Percentiles rank a stretch among this genome's conserved stretches.
Conservation (phyloP, 1,139 yeast species). For the Saccharomycopsis crataegensis region DNA sequence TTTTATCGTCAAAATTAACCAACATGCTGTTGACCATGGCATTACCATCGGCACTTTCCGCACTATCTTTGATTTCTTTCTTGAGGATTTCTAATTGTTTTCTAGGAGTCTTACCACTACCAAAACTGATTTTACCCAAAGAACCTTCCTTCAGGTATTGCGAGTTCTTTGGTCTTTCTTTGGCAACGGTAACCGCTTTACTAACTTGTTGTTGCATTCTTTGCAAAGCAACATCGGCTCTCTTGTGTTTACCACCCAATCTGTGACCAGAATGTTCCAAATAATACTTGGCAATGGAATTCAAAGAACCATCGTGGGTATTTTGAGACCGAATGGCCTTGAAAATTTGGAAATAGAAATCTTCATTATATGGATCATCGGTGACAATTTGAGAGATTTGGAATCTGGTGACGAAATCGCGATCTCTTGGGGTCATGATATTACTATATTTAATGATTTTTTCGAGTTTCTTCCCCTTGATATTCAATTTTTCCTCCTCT, state of each 20-base stretch:
- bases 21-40: constrained; percentile 21
- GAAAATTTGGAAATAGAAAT: constrained; percentile 90
- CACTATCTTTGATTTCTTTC: constrained; percentile 39
- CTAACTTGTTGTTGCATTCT: constrained; percentile 99
- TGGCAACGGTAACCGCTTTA: constrained; percentile 91
- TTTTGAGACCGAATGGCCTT: constrained; percentile 71
- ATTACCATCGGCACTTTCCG: constrained; percentile 25
- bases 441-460: constrained; percentile 81
- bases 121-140: constrained; percentile 77
- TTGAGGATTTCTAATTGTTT: constrained; percentile 69
- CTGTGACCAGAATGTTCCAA: constrained; percentile 90
- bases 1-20: constrained; percentile 26
- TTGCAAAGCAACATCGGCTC: constrained; percentile 92
- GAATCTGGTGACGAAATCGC: constrained; percentile 88
- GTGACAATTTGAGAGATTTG: constrained; percentile 94
- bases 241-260: constrained; percentile 76
- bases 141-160: constrained; percentile 81
- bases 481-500: constrained; percentile 48
- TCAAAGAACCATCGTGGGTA: constrained; percentile 37
- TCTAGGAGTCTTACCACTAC: constrained; percentile 82
- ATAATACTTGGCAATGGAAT: constrained; percentile 88
- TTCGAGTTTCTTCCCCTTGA: constrained; percentile 73
- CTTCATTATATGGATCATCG: constrained; percentile 96
- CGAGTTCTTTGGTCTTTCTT: constrained; percentile 72
- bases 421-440: constrained; percentile 94